Evolutionary conservation across 108 stramenopile genomes (phyloP), one percentile per base, ranked within the genome.

Genomic region (Skeletonema costatum): DNA sequence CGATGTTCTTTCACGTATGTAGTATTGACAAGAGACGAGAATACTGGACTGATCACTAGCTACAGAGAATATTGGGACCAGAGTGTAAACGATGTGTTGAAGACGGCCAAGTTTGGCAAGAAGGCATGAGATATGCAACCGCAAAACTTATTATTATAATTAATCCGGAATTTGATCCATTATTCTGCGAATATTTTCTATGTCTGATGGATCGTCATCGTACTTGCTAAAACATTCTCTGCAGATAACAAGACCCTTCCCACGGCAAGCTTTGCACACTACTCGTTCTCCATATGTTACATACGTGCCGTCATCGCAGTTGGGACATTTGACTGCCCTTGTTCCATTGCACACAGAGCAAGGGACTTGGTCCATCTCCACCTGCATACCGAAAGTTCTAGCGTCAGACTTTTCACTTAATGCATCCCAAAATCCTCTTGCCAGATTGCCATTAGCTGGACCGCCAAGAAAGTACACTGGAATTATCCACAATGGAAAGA

Each of bases 61-160:
- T 96, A 96, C 68, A 78, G 82, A 56, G 95, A 96, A 70, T 89
- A 74, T 71, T 96, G 95, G 95, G 95, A 96, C 82, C 93, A 96
- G 74, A 85, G 87, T 76, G 91, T 96, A 2, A 71, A 70, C 35
- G 86, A 86, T 44, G 94, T 96, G 14, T 71, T 93, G 68, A 89
- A 87, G 76, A 77, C 86, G 30, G 91, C 91, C 53, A 92, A 91
- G 50, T 91, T 91, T 35, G 81, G 79, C 3, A 80, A 78, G 46
- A 78, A 73, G 42, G 70, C 64, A 19, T 82, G 51, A 77, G 5
- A 70, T n/a, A 13, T 70, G 29, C 4, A 9, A 11, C 38, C 53
- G 25, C 53, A 25, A 25, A 25, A 56, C 25, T 9, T 25, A 25
- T 25, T 25, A 25, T 25, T 0, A 25, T 25, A 25, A 25, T 56